phyloP scores from a whole-genome alignment of 75 land plant species.

The Isoetes taiwanensis region DNA sequence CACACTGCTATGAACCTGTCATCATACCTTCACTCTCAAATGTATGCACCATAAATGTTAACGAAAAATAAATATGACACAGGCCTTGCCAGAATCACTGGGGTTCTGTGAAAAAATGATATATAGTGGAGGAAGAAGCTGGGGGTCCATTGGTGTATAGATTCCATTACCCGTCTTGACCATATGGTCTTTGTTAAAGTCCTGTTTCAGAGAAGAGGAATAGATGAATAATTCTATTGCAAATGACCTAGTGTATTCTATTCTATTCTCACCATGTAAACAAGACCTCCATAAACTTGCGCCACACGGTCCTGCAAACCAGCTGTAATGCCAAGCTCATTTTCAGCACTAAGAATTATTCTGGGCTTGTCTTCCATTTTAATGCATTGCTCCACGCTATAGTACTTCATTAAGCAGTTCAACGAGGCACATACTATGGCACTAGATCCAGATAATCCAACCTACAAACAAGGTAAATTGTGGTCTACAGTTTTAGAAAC shows the following conservation, averaged over 20 bases:
- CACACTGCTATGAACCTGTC: slow-evolving; percentile 85
- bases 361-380: slow-evolving; percentile 73
- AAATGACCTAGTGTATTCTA: too few species aligned
- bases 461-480: too few species aligned
- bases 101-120: slow-evolving; percentile 93
- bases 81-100: slow-evolving; percentile 96
- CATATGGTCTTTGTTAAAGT: slow-evolving; percentile 71
- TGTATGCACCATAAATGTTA: too few species aligned
- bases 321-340: slow-evolving; percentile 92
- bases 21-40: too few species aligned
- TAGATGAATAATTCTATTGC: too few species aligned
- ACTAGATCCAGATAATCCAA: slow-evolving; percentile 98
- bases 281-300: slow-evolving; percentile 98
- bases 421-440: slow-evolving; percentile 92
- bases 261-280: slow-evolving; percentile 99
- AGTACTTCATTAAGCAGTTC: slow-evolving; percentile 82
- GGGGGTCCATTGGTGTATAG: slow-evolving; percentile 70
- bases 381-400: slow-evolving; percentile 47
- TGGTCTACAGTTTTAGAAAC: too few species aligned
- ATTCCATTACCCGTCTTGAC: slow-evolving; percentile 62
- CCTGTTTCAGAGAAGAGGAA: too few species aligned
- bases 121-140: slow-evolving; percentile 65
- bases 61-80: too few species aligned
- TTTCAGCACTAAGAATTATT: slow-evolving; percentile 79
- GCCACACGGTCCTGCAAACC: slow-evolving; percentile 96